Base-by-base conservation (phyloP, 2,329 filamentous ascomycete genomes). In the Beauveria pseudobassiana region DNA sequence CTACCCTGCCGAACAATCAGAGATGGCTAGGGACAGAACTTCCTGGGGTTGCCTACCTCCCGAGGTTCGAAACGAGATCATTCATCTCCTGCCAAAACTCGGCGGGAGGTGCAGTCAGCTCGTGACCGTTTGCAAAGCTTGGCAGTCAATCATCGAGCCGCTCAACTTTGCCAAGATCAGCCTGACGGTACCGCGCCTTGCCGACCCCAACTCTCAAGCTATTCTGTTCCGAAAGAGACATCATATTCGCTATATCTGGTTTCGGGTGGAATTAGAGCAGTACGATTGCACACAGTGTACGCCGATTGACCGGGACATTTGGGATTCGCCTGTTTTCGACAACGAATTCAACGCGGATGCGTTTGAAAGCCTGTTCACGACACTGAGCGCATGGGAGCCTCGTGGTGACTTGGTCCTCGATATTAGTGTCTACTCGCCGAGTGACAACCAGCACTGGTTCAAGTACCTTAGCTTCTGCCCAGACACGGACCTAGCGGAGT, bases 381-480 rank as follows among this genome's bases (percentile, higher is more conserved):
- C 62, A 59, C 71, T 75, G 22, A 71, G 67, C 67, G 40, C 50
- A 64, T 75, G 70, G 72, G 68, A 73, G 63, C 69, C 69, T 63
- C 61, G 64, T n/a, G 63, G 70, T 57, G 65, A 69, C 53, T 68
- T 77, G 59, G 52, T 69, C 28, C 71, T 76, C 45, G 75, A 76
- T 67, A 72, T 75, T 38, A 75, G 71, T 62, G 63, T 75, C 43
- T 70, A 73, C 68, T 77, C 75, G 20, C 70, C 69, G 10, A 74
- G 72, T 59, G 74, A 76, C 53, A 66, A 64, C 43, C 50, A 73
- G 57, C 71, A 76, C 65, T 71, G 68, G 66, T 74, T 76, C 67
- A 74, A 73, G 65, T 70, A 76, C 48, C 62, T 72, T 3, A 67
- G 18, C 48, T 68, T 71, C 46, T 51, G 49, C 22, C 57, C 68